Evolutionary conservation across 257 asterid species (phyloP), one percentile per base, ranked within the genome.

Genomic region (Jacaranda copaia): DNA sequence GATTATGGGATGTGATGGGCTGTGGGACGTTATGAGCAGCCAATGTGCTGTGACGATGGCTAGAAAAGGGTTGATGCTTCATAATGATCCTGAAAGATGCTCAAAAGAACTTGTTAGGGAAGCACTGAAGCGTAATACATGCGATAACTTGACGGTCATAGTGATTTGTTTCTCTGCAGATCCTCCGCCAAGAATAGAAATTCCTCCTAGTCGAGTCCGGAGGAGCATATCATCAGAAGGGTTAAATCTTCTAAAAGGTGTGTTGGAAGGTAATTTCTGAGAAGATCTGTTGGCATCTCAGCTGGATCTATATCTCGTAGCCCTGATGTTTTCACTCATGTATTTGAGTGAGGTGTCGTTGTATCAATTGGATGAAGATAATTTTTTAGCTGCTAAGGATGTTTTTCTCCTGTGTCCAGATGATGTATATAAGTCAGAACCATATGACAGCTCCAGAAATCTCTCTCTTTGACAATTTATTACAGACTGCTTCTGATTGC

Each of bases 21-120:
- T 94, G 0, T 94, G 98, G 98, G 98, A 92, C 39, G 98, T 92
- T 20, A 92, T 94, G 97, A 92, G 97, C 82, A 94, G 97, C 84
- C 98, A 94, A 79, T 89, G 86, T 49, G 98, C 98, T 3, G 97
- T 94, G 48, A 87, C 97, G 3, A 85, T 94, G 82, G 98, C 87
- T 42, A 84, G 98, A 86, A 92, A 89, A 77, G 98, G 92, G 84
- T 76, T 94, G 79, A 90, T 90, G 97, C 79, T 86, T 60, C 98
- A 94, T 75, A 94, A 94, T 36, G 96, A 94, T 68, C 98, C 97
- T 0, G 95, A 89, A 39, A 90, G 90, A 72, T 92, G 98, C 86
- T 92, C 97, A 7, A 87, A 92, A 70, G 95, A 90, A 68, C 85
- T 94, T 11, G 98, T 94, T 13, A 77, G 93, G 79, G 97, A 94